These are phyloP conservation scores for Flaveria bidentis DNA, from an alignment of 129 eudicot genomes.

Conservation along the genomic window DNA sequence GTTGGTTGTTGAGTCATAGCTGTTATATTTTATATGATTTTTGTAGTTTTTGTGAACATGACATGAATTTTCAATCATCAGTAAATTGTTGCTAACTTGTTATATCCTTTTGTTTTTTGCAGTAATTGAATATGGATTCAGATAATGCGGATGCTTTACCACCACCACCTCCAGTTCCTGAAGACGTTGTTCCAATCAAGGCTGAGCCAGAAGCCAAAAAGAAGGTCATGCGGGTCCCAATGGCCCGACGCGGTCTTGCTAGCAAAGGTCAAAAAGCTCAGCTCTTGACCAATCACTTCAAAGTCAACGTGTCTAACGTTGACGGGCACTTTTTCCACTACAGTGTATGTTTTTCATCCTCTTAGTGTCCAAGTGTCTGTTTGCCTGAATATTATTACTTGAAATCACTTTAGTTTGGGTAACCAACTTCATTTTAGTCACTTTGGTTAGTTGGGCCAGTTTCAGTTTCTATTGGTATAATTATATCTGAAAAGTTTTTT, in stretches of 20 bases:
- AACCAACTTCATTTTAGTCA: not conserved
- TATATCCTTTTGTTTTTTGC: not conserved
- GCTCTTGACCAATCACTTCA: constrained; percentile 77
- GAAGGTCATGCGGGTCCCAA: constrained; percentile 61
- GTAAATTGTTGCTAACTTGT: constrained; percentile 17
- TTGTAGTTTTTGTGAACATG: too few species aligned
- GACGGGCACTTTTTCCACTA: constrained; percentile 92
- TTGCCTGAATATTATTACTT: not conserved
- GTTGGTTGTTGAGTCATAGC: too few species aligned
- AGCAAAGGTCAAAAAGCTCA: constrained; percentile 63
- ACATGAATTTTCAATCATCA: not conserved
- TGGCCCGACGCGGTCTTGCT: constrained; percentile 77
- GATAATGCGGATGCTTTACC: constrained; percentile 63
- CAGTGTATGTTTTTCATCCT: constrained; percentile 52
- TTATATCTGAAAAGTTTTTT: not conserved
- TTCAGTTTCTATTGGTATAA: not conserved
- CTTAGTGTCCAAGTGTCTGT: not conserved
- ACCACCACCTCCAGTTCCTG: constrained; percentile 81
- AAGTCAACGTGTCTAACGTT: constrained; percentile 66
- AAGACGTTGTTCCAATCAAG: constrained; percentile 56
- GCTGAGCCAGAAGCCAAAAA: constrained; percentile 42
- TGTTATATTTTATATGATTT: too few species aligned
- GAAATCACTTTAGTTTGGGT: not conserved
- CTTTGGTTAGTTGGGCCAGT: constrained; percentile 3
- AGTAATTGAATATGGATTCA: constrained; percentile 55